Evolutionary conservation across 2,329 filamentous ascomycete species (phyloP).

Genomic region (Botrytis pseudocinerea): DNA sequence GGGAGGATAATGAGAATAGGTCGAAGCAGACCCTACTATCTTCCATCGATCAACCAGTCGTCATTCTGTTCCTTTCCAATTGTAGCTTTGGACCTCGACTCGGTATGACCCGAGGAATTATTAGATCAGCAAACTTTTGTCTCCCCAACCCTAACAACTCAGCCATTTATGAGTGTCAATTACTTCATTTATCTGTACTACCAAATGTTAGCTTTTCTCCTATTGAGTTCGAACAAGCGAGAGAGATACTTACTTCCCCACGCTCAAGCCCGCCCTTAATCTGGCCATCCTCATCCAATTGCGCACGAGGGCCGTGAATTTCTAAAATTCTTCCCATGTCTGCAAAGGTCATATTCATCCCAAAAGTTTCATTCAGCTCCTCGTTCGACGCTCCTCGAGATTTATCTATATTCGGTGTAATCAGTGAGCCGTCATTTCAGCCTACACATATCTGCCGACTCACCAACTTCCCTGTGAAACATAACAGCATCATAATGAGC

Average conservation of each 20-base stretch:
- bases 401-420: too few species aligned
- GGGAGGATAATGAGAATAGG: background rate
- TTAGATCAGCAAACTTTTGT: background rate
- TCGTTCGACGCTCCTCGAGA: background rate
- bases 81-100: background rate
- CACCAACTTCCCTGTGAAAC: background rate
- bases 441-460: too few species aligned
- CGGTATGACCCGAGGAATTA: background rate
- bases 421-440: background rate
- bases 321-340: background rate
- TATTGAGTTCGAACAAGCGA: too few species aligned
- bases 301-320: background rate
- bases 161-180: background rate
- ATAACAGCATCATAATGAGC: background rate
- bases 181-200: background rate
- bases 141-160: background rate
- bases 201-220: too few species aligned
- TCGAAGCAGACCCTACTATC: background rate
- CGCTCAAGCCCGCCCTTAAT: background rate
- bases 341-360: background rate
- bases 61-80: background rate
- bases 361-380: background rate
- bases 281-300: background rate
- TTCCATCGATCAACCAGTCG: background rate
- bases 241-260: background rate